phyloP scores from a whole-genome alignment of 2,329 filamentous ascomycete species.

The Colletotrichum simmondsii region DNA sequence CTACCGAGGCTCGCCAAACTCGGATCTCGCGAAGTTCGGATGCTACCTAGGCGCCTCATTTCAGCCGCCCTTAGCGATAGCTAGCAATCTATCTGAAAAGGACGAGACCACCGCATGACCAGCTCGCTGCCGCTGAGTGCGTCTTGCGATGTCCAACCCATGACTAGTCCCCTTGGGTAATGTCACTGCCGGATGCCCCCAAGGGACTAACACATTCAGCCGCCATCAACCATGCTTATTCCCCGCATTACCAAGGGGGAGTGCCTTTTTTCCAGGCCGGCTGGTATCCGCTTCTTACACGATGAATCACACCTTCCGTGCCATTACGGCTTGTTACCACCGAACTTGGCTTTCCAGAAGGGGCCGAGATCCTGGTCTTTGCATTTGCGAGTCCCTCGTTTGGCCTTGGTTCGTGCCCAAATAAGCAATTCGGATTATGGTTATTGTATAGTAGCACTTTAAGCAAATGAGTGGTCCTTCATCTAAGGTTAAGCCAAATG shows the following conservation, averaged over 20 bases:
- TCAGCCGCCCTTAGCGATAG: not conserved
- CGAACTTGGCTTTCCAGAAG: not conserved
- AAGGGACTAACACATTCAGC: not conserved
- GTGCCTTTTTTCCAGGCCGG: not conserved
- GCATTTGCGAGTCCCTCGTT: not conserved
- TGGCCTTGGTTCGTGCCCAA: not conserved
- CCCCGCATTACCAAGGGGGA: not conserved
- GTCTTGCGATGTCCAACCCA: not conserved
- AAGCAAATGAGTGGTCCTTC: not conserved
- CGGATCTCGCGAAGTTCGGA: constrained; percentile 6
- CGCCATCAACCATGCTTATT: not conserved
- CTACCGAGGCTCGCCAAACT: constrained; percentile 10
- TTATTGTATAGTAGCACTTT: not conserved
- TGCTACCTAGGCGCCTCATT: constrained; percentile 1
- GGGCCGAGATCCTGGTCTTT: too few species aligned
- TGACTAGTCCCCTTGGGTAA: not conserved
- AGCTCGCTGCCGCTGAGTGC: not conserved
- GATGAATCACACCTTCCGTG: not conserved
- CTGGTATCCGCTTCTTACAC: not conserved
- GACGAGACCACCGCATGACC: not conserved
- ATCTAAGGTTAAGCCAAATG: not conserved
- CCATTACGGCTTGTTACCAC: not conserved
- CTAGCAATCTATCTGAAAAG: constrained; percentile 22
- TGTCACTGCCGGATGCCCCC: not conserved
- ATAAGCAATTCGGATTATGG: not conserved